Conservation (phyloP, 371 early-diverging fungal genomes). For the Lichtheimia ramosa region DNA sequence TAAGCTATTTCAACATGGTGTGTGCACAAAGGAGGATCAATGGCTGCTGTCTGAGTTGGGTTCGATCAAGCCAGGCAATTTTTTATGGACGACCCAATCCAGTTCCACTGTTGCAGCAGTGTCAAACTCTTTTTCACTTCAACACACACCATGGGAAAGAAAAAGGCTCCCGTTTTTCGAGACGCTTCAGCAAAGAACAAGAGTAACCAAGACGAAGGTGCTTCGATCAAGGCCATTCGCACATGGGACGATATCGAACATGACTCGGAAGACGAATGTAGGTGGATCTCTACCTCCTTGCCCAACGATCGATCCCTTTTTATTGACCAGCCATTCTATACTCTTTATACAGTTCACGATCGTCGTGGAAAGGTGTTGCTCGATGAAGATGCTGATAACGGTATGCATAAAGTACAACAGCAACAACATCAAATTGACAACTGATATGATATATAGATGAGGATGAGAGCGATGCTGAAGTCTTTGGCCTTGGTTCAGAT, state of each 20-base stretch:
- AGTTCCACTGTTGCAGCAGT: no score
- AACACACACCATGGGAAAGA: conserved; percentile 39
- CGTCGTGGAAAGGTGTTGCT: conserved; percentile 57
- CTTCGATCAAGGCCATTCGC: conserved; percentile 56
- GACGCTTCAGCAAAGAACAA: conserved; percentile 3
- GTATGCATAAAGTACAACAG: conserved; percentile 5
- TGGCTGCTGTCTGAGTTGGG: no score
- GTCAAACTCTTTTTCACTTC: background rate
- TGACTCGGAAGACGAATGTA: conserved; percentile 84
- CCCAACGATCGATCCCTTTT: background rate
- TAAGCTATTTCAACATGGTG: no score
- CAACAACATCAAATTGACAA: no score
- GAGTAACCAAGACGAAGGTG: conserved; percentile 20
- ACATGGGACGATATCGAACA: conserved; percentile 82
- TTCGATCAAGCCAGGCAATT: no score
- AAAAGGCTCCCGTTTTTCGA: conserved; percentile 42
- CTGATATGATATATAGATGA: conserved; percentile 7
- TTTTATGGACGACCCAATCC: no score
- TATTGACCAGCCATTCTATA: background rate
- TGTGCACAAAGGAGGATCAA: no score
- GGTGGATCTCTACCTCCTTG: conserved; percentile 15
- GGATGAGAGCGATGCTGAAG: conserved; percentile 61
- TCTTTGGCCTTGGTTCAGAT: conserved; percentile 61
- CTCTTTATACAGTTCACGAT: conserved; percentile 48
- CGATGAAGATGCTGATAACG: conserved; percentile 46